These are phyloP conservation scores for Diacronema lutheri DNA, from an alignment of 78 protist species.

Conservation along the genomic window DNA sequence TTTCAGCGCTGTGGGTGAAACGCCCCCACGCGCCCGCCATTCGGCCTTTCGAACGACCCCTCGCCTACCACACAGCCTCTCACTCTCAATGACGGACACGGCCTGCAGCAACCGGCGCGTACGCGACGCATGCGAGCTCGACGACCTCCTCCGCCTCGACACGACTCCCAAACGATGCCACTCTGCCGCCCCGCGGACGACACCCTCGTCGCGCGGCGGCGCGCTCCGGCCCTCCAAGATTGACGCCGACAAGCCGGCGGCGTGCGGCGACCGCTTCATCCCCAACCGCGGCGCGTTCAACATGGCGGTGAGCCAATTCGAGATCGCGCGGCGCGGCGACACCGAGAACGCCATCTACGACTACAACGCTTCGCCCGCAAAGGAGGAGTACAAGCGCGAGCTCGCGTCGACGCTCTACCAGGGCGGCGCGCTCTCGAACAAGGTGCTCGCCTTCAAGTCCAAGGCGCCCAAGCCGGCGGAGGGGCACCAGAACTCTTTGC, in stretches of 20 bases:
- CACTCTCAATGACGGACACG: neutral
- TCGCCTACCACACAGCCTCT: no score
- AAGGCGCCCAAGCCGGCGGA: slow-evolving; percentile 78
- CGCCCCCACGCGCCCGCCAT: no score
- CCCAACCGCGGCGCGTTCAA: slow-evolving; percentile 55
- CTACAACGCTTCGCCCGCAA: slow-evolving; percentile 36
- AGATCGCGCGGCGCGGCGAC: neutral
- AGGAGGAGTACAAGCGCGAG: slow-evolving; percentile 32
- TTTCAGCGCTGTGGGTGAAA: no score
- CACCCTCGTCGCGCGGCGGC: no score
- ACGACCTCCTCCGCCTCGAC: no score
- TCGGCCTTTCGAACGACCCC: no score
- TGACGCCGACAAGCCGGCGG: no score
- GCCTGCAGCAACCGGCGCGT: neutral
- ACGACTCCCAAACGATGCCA: no score
- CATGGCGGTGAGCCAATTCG: slow-evolving; percentile 25
- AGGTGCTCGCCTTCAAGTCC: slow-evolving; percentile 79
- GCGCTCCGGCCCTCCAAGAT: no score
- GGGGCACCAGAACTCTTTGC: slow-evolving; percentile 40
- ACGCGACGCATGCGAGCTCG: no score
- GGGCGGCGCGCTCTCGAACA: neutral
- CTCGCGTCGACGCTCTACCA: slow-evolving; percentile 24
- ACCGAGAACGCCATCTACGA: neutral
- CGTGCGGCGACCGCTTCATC: slow-evolving; percentile 59
- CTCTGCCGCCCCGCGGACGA: no score